Base-by-base conservation (phyloP, 208 protist genomes). In the Strigomonas oncopelti region DNA sequence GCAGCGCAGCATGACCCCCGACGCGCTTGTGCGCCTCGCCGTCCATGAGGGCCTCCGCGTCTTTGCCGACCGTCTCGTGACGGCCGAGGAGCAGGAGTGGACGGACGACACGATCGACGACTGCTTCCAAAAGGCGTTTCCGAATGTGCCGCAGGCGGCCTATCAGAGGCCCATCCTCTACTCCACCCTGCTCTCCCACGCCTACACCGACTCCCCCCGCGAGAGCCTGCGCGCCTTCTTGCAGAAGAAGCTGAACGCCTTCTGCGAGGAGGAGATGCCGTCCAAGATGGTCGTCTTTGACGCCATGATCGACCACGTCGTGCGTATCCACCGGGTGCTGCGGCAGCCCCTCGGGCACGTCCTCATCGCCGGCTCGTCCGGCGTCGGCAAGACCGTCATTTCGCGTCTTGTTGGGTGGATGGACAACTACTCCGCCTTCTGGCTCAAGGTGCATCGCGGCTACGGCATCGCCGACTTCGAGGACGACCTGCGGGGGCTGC, bases 381-480 rank as follows among this genome's bases (percentile, higher is more conserved):
- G 98, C 48, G 96, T 98, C 28, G 99, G 98, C 27, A 99, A 99
- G 85, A 99, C 98, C 13, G 88, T 99, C 22, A 83, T 99, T 7
- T 94, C 98, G 22, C 88, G 94, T 25, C 98, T 99, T 63, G 97
- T 99, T 18, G 97, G 98, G 18, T 99, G 98, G 98, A 94, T 99
- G 84, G 93, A 97, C 69, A 95, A 93, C 61, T 91, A 98, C 57
- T 89, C 88, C 0, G 87, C 98, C 20, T 99, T 99, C 73, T 90
- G 97, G 65, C 96, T 99, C 56, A 98, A 98, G 80, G 89, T 97
- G 25, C 97, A 99, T 71, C 88, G 96, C 64, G 83, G 91, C 48
- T 99, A 99, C 83, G 88, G 85, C 31, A 74, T 98, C 5, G 69
- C 84, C 9, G 97, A 99, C 82, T 99, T 99, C 78, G 98, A 99